Conservation (phyloP, 2,329 filamentous ascomycete genomes). For the Pseudopithomyces chartarum region DNA sequence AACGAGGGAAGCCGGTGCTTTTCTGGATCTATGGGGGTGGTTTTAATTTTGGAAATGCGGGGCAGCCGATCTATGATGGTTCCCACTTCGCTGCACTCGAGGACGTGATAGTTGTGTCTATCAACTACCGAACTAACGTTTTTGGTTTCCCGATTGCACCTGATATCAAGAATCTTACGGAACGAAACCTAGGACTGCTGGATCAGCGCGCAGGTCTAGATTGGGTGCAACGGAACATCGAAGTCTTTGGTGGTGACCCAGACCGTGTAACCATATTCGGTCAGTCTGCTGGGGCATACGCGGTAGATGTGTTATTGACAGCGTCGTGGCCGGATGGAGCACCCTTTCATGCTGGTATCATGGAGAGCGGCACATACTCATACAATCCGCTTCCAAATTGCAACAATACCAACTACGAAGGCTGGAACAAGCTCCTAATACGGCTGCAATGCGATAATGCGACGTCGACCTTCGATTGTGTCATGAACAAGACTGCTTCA, state of each 20-base stretch:
- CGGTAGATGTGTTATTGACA: slow-evolving; percentile 26
- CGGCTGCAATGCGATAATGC: slow-evolving; percentile 7
- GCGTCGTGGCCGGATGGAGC: slow-evolving; percentile 20
- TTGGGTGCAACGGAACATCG: slow-evolving; percentile 58
- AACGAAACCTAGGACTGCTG: slow-evolving; percentile 57
- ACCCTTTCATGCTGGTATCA: slow-evolving; percentile 29
- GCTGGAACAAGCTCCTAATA: slow-evolving; percentile 7
- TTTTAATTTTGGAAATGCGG: slow-evolving; percentile 23
- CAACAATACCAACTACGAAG: slow-evolving; percentile 8
- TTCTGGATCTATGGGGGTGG: slow-evolving; percentile 24
- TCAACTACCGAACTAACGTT: slow-evolving; percentile 33
- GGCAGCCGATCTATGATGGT: slow-evolving; percentile 23
- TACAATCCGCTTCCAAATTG: slow-evolving; percentile 11
- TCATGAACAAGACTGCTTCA: slow-evolving; percentile 2
- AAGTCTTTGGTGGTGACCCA: slow-evolving; percentile 53
- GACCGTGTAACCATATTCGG: slow-evolving; percentile 54
- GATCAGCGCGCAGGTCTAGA: slow-evolving; percentile 59
- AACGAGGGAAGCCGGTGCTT: slow-evolving; percentile 9
- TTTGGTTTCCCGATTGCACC: slow-evolving; percentile 27
- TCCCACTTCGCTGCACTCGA: slow-evolving; percentile 28
- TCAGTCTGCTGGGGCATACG: slow-evolving; percentile 30
- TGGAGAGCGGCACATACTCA: slow-evolving; percentile 23
- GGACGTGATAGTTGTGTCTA: slow-evolving; percentile 28
- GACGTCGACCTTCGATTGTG: slow-evolving; percentile 10
- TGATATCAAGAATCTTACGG: slow-evolving; percentile 18